Evolutionary conservation across 805 yeast genomes (phyloP).

Genomic region (Hanseniaspora vineae): DNA sequence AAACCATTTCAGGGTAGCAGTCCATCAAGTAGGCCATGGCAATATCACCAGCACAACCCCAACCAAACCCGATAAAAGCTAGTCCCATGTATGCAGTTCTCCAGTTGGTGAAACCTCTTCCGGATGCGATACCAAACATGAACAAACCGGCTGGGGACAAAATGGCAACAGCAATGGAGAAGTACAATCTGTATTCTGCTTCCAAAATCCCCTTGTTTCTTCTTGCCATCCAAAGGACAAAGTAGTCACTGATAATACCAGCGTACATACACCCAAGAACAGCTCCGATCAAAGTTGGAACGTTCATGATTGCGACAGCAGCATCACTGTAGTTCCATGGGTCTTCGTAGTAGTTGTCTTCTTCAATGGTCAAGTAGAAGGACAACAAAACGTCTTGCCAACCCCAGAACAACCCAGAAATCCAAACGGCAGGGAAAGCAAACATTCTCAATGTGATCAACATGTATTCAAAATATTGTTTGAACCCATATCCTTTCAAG

Average conservation of each 20-base stretch:
- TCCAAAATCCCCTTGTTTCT: conserved; percentile 49
- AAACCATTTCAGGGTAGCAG: conserved; percentile 53
- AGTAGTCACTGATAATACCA: conserved; percentile 45
- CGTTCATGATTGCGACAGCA: conserved; percentile 64
- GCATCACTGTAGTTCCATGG: conserved; percentile 57
- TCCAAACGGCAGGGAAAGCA: conserved; percentile 49
- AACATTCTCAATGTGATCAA: conserved; percentile 40
- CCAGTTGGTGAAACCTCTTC: conserved; percentile 34
- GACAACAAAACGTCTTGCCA: conserved; percentile 66
- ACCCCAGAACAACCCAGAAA: conserved; percentile 70
- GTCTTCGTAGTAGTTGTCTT: conserved; percentile 46
- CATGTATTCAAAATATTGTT: conserved; percentile 47
- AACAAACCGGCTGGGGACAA: conserved; percentile 48
- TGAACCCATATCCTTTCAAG: conserved; percentile 49
- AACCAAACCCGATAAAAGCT: conserved; percentile 55
- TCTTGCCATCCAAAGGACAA: conserved; percentile 51
- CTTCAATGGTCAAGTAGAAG: conserved; percentile 63
- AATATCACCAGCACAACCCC: conserved; percentile 61
- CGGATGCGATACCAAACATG: conserved; percentile 57
- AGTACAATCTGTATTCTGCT: conserved; percentile 53
- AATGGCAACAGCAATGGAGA: conserved; percentile 40
- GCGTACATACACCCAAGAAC: conserved; percentile 54
- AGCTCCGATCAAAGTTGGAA: conserved; percentile 58
- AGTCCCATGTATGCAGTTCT: conserved; percentile 44
- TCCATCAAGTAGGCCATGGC: conserved; percentile 59